Percentiles rank a stretch among this genome's conserved stretches.
phyloP scores from a whole-genome alignment of 345 rosid genomes.

The Salix dunnii region DNA sequence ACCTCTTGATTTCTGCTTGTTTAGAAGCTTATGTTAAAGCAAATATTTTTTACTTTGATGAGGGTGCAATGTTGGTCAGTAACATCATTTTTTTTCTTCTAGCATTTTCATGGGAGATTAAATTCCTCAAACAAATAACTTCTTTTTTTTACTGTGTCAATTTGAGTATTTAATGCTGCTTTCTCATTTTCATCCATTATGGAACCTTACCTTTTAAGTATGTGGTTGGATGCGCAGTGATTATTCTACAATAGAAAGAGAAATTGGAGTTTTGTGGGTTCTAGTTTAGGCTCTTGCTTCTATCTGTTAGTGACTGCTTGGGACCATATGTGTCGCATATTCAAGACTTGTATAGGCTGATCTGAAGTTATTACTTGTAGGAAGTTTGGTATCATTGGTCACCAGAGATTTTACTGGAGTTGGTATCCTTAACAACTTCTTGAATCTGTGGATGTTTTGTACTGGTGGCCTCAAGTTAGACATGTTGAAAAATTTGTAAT shows the following conservation, averaged over 20 bases:
- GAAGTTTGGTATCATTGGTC: conserved; percentile 1
- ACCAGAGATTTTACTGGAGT: background rate
- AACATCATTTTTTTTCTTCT: background rate
- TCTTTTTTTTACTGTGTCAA: background rate
- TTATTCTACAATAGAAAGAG: background rate
- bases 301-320: background rate
- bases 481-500: background rate
- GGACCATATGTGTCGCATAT: background rate
- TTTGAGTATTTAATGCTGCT: background rate
- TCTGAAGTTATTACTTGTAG: background rate
- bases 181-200: background rate
- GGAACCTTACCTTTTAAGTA: background rate
- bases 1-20: background rate
- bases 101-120: no score
- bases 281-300: background rate
- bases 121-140: no score
- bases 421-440: background rate
- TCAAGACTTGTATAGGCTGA: background rate
- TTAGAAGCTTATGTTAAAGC: conserved; percentile 5
- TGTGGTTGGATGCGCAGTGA: background rate
- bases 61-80: background rate
- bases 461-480: background rate
- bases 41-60: conserved; percentile 15
- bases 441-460: background rate
- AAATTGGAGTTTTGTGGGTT: background rate